These are phyloP conservation scores for Chlamydomonas incerta DNA, from an alignment of 139 green algal species.

Conservation along the genomic window DNA sequence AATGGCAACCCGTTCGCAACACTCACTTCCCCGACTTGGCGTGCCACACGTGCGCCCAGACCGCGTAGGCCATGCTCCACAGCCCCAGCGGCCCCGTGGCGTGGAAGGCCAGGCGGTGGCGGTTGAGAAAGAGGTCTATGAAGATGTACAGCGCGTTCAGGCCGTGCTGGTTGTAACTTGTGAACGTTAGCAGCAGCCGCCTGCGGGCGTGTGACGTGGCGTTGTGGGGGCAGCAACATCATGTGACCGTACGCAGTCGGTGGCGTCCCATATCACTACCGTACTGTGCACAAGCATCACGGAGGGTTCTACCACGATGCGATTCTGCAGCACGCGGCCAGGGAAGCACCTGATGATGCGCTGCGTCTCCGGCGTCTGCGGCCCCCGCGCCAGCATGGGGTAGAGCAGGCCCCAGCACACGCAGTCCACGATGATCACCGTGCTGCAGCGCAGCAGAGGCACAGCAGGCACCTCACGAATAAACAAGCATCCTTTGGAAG, in stretches of 20 bases:
- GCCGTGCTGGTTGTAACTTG: conserved; percentile 40
- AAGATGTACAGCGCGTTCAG: conserved; percentile 35
- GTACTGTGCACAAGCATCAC: too few species aligned
- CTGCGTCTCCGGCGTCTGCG: conserved; percentile 15
- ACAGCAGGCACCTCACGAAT: too few species aligned
- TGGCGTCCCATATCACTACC: too few species aligned
- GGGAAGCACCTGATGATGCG: conserved; percentile 2
- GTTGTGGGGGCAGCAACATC: too few species aligned
- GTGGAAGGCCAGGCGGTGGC: conserved; percentile 39
- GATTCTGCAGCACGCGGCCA: too few species aligned
- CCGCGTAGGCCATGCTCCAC: neutral
- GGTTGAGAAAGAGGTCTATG: conserved; percentile 24
- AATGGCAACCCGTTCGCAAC: too few species aligned
- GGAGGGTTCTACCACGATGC: too few species aligned
- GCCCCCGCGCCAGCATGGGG: conserved; percentile 24
- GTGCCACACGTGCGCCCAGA: conserved; percentile 25
- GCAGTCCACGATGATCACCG: conserved; percentile 35
- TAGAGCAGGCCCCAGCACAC: conserved; percentile 43
- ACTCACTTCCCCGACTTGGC: conserved; percentile 2
- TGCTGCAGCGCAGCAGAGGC: neutral
- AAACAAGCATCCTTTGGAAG: too few species aligned
- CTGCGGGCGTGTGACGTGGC: neutral
- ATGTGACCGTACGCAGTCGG: too few species aligned
- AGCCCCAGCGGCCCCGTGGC: conserved; percentile 27
- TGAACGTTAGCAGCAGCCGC: conserved; percentile 27